Evolutionary conservation across 768 basidiomycete species (phyloP), one percentile per base, ranked within the genome.

Genomic region (Dictyophora rubrovolvata): DNA sequence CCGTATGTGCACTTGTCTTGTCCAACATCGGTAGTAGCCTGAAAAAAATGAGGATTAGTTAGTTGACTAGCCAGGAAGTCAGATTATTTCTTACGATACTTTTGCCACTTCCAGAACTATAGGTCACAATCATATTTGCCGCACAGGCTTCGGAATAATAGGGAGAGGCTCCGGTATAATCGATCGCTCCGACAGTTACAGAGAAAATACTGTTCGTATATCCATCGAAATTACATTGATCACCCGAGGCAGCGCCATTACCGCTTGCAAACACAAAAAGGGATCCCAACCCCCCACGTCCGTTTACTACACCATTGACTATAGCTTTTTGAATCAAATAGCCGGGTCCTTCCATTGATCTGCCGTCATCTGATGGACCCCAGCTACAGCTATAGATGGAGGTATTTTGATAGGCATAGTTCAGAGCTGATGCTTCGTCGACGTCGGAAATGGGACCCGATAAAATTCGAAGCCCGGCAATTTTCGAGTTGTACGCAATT

Each of bases 151-250:
- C 96, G 4, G 95, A 97, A 66, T 99, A 98, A 68, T 89, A 92
- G 14, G 96, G 96, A 67, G 96, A 96, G 34, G 93, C 72, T 16
- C 93, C 95, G 68, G 90, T 89, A 69, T 86, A 83, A 66, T 98
- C 96, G 60, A 98, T 78, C 0, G 96, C 91, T n/a, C 93, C 86
- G 28, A 99, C 92, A 0, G 96, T 99, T 48, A 99, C 84, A 7
- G 89, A 91, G 72, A 91, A 97, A 60, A 98, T 94, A 66, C 88
- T 91, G 69, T 99, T 99, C 12, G 96, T 99, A 70, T 99, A 99
- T 7, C 96, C 96, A 65, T 98, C 95, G 67, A 99, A 98, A 70
- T 99, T 99, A 76, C 96, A 99, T 70, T 98, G 95, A 68, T 99
- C 96, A 17, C 88, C 91, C 56, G 80, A 79, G 8, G 79, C 80